Evolutionary conservation across 75 land plant species (phyloP).

Genomic region (Pseudotsuga menziesii): DNA sequence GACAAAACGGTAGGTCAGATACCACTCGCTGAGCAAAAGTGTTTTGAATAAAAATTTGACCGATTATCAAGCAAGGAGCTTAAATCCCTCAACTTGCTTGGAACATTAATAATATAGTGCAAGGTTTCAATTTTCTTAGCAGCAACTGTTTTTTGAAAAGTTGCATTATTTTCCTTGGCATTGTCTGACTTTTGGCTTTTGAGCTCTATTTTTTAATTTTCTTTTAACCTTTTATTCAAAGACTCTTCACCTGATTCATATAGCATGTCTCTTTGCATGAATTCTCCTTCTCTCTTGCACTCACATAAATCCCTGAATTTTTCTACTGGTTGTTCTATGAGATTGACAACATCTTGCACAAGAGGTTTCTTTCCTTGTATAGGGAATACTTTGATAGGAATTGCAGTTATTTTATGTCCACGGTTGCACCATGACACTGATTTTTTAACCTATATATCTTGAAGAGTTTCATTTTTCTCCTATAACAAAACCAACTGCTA

Average conservation of each 20-base stretch:
- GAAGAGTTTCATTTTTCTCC: constrained; percentile 31
- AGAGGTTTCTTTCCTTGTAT: constrained; percentile 37
- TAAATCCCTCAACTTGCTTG: constrained; percentile 55
- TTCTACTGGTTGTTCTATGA: no score
- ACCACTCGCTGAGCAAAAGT: no score
- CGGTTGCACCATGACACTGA: constrained; percentile 37
- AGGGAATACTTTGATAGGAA: constrained; percentile 27
- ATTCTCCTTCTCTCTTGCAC: constrained; percentile 22
- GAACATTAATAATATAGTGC: constrained; percentile 78
- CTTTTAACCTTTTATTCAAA: constrained; percentile 17
- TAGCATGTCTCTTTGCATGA: constrained; percentile 19
- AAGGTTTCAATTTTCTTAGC: constrained; percentile 19
- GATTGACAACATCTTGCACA: constrained; percentile 30
- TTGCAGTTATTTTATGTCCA: constrained; percentile 20
- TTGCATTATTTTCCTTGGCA: constrained; percentile 8
- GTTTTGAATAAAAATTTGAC: no score
- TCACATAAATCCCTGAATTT: no score
- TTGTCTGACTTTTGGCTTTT: not conserved
- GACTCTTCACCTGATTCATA: constrained; percentile 20
- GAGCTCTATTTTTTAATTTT: constrained; percentile 3
- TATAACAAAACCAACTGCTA: constrained; percentile 41
- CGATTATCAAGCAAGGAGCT: constrained; percentile 55
- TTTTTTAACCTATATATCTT: constrained; percentile 30
- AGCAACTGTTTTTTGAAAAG: not conserved
- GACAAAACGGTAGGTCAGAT: no score